Base-by-base conservation (phyloP, 2,329 filamentous ascomycete species). In the Diaporthe sp. region DNA sequence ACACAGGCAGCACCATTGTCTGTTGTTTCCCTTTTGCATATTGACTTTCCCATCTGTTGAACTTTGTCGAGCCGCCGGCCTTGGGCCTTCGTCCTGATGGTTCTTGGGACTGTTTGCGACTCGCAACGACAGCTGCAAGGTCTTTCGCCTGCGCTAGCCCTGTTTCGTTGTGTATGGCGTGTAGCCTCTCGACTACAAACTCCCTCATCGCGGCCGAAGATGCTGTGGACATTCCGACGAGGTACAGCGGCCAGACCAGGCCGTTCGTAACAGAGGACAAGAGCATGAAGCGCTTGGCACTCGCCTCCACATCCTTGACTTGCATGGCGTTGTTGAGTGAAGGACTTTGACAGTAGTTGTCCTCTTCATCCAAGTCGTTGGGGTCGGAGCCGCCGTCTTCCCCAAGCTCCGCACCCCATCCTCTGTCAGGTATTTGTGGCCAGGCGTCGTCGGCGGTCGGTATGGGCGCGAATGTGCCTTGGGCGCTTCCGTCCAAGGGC, bases 181-280 rank as follows among this genome's bases (percentile, higher is more conserved):
- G 79, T 53, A 89, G 81, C n/a, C 87, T 82, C 25, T 85, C 84
- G 19, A 88, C 80, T 1, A 87, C 85, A 61, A 88, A 89, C 4
- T 82, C 80, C 65, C 84, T 85, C 78, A 85, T 85, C 65, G 84
- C 81, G 4, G 79, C 77, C 1, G 84, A 83, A 75, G 87, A 88
- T 4, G 84, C 85, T 0, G 86, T 86, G 28, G 87, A 88, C 79
- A 87, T 85, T 72, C 87, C 88, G 10, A 87, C 83, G 15, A 86
- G 84, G 73, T 88, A 89, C 4, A 89, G 82, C 6, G 88, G 88
- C 87, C 87, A 89, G 53, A 89, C 84, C 12, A 88, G 83, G 22
- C 86, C 86, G 77, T 88, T 87, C 34, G 87, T 87, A 1, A 86
- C 84, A 12, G 87, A 87, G 0, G 85, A 86, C 9, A 89, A 81